These are phyloP conservation scores for Pichia sp. DNA, from an alignment of 1,139 yeast genomes.

Conservation along the genomic window DNA sequence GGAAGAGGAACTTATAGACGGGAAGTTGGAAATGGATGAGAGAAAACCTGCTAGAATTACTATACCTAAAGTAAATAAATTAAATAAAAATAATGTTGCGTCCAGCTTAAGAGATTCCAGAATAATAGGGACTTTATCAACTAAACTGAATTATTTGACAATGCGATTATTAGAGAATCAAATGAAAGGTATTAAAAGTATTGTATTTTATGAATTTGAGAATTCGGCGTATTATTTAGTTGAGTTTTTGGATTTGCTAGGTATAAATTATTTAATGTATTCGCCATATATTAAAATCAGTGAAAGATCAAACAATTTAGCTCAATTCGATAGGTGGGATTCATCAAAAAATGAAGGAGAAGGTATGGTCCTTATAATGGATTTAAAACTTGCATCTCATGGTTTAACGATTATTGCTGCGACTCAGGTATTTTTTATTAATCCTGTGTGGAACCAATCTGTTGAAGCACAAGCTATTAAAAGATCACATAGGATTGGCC, in stretches of 20 bases:
- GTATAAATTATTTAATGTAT: slow-evolving; percentile 55
- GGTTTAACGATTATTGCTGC: slow-evolving; percentile 66
- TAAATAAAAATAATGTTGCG: slow-evolving; percentile 13
- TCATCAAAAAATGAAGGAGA: slow-evolving; percentile 28
- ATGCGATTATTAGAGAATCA: slow-evolving; percentile 49
- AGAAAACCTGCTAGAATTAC: too few relatives aligned
- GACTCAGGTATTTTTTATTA: slow-evolving; percentile 59
- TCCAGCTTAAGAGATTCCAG: slow-evolving; percentile 31
- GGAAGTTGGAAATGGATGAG: not conserved
- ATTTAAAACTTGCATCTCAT: slow-evolving; percentile 59
- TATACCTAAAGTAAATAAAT: not conserved
- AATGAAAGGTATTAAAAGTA: slow-evolving; percentile 40
- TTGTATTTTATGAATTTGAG: slow-evolving; percentile 65
- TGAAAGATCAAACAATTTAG: slow-evolving; percentile 48
- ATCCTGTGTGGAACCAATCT: slow-evolving; percentile 65
- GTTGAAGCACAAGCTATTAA: slow-evolving; percentile 69
- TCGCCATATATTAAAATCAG: slow-evolving; percentile 50
- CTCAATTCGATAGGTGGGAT: slow-evolving; percentile 42
- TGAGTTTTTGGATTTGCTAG: slow-evolving; percentile 56
- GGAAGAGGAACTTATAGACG: slow-evolving; percentile 18
- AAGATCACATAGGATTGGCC: slow-evolving; percentile 71
- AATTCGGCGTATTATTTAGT: slow-evolving; percentile 64
- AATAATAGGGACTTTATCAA: slow-evolving; percentile 52
- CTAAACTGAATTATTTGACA: slow-evolving; percentile 54
- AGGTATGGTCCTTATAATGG: slow-evolving; percentile 57